phyloP scores from a whole-genome alignment of 331 rosid genomes.

The Pyrus hybrid region DNA sequence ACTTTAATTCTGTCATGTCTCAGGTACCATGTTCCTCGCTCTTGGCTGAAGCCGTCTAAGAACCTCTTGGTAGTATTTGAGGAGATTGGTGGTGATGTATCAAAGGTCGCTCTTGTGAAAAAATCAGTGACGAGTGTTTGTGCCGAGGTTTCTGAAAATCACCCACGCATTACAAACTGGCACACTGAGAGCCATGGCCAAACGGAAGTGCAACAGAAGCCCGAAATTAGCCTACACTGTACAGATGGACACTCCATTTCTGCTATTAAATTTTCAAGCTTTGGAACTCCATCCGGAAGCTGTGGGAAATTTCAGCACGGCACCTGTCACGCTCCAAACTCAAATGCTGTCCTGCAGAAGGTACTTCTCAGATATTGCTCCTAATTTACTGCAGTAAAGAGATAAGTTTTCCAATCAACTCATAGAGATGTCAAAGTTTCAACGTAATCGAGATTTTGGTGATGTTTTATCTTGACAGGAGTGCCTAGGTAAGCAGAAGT shows the following conservation, averaged over 20 bases:
- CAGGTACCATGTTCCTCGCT: slow-evolving; percentile 70
- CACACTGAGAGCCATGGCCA: slow-evolving; percentile 28
- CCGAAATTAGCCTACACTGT: slow-evolving; percentile 45
- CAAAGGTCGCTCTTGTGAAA: slow-evolving; percentile 37
- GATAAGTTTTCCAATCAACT: background rate
- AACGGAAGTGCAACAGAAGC: slow-evolving; percentile 25
- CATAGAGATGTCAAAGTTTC: too few species aligned
- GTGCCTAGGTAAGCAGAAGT: slow-evolving; percentile 46
- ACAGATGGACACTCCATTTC: slow-evolving; percentile 44
- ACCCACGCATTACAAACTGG: slow-evolving; percentile 34
- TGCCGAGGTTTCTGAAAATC: slow-evolving; percentile 44
- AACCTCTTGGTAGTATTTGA: slow-evolving; percentile 54
- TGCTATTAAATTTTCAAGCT: slow-evolving; percentile 61
- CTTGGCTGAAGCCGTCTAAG: slow-evolving; percentile 56
- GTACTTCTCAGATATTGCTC: slow-evolving; percentile 15
- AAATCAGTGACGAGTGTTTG: slow-evolving; percentile 46
- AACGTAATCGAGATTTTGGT: background rate
- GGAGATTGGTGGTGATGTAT: slow-evolving; percentile 58
- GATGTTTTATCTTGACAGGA: slow-evolving; percentile 19
- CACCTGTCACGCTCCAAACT: slow-evolving; percentile 43
- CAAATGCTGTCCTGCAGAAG: slow-evolving; percentile 46
- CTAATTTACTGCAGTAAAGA: background rate
- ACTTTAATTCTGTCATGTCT: slow-evolving; percentile 9
- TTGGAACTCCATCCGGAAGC: slow-evolving; percentile 59
- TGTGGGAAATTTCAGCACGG: slow-evolving; percentile 58